Conservation (phyloP, 225 moss, liverwort and hornwort species). For the Polytrichum commune region DNA sequence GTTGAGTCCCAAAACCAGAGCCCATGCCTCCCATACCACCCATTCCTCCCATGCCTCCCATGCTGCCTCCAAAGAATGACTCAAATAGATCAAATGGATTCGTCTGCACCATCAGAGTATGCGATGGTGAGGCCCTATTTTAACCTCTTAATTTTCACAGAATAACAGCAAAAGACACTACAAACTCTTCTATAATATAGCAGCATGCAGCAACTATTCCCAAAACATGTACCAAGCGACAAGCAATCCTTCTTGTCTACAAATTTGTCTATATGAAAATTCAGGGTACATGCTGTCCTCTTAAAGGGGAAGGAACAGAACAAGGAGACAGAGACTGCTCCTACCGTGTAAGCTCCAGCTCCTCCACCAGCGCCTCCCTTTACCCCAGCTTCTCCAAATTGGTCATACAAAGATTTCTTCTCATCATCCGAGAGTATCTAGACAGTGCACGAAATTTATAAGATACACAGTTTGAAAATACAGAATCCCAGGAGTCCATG, state of each 20-base stretch:
- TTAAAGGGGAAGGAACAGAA: neutral
- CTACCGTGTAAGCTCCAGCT: constrained; percentile 88
- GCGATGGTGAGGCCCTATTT: neutral
- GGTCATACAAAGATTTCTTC: constrained; percentile 92
- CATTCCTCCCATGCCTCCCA: constrained; percentile 81
- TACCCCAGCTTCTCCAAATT: constrained; percentile 92
- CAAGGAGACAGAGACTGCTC: neutral
- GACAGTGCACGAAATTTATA: constrained; percentile 6
- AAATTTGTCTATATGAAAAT: neutral
- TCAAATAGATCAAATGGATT: constrained; percentile 98
- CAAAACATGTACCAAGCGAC: too few species aligned
- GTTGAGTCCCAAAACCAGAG: constrained; percentile 66
- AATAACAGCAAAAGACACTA: too few species aligned
- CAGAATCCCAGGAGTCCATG: too few species aligned
- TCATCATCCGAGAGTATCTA: constrained; percentile 98
- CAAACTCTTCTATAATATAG: too few species aligned
- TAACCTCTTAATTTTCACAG: too few species aligned
- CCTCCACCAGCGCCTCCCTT: constrained; percentile 68
- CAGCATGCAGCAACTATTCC: too few species aligned
- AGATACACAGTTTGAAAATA: too few species aligned
- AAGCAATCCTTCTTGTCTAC: too few species aligned
- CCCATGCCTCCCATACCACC: constrained; percentile 50
- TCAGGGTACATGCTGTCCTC: too few species aligned
- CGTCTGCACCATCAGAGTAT: constrained; percentile 53
- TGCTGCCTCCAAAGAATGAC: constrained; percentile 93